Base-by-base conservation (phyloP, 495 filamentous ascomycete genomes). In the Talaromyces proteolyticus region DNA sequence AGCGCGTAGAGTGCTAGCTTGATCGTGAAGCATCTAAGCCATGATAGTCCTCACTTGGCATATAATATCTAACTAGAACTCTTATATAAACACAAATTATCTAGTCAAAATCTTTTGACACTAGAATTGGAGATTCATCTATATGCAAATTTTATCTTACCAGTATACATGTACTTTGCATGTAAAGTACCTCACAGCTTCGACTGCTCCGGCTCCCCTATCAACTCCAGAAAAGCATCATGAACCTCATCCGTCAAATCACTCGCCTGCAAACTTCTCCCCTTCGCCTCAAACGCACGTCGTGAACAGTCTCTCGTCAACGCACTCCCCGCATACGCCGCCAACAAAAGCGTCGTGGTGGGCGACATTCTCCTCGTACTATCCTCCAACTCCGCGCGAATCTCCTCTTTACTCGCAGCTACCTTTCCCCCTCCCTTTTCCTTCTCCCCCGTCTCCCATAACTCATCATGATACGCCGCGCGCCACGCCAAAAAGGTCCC, bases 181-280 rank as follows among this genome's bases (percentile, higher is more conserved):
- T 12, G n/a, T 45, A 45, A 44, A 48, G 44, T 17, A 49, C 43
- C 43, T 59, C 40, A 65, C 44, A 66, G 40, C 48, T 76, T 72
- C 20, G 74, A 70, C 29, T 50, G 67, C 44, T 77, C 73, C 6
- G 70, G 76, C 58, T 81, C 74, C 45, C 77, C 74, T 63, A 96
- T 86, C 25, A 96, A 56, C 50, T 83, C 84, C 58, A 86, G 60
- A 64, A 96, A 98, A 12, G 90, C 88, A 19, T 75, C 75, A 53
- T 90, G 81, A 20, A 98, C 89, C 67, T 96, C 84, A 25, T 91
- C 89, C 1, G 93, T 96, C 63, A 98, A 73, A 68, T 98, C 93
- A 63, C 87, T 89, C 1, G 93, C 93, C 72, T 98, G 93, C 61
- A 98, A 70, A 60, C 88, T 89, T 56, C 93, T 79, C 4, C 93